Conservation (phyloP, 2,329 filamentous ascomycete species). For the Pestalotiopsis sp. region DNA sequence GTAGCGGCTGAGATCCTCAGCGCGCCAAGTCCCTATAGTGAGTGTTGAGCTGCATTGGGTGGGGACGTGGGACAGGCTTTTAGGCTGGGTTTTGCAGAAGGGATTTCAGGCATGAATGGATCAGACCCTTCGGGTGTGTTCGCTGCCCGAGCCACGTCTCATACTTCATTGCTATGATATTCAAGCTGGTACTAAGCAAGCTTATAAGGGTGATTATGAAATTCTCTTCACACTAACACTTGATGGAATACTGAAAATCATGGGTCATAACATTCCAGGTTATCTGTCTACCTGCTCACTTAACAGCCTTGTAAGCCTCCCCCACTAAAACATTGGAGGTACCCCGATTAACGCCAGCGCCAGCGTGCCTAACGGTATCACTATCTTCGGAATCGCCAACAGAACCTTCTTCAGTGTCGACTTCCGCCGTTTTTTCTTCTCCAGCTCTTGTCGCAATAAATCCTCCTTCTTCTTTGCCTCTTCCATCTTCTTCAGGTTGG, state of each 20-base stretch:
- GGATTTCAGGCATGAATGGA: neutral
- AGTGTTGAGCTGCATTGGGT: too few relatives aligned
- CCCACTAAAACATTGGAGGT: neutral
- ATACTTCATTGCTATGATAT: too few relatives aligned
- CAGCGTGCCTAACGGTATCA: neutral
- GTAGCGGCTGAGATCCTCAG: neutral
- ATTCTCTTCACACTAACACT: neutral
- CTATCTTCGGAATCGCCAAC: neutral
- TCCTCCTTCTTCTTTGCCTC: neutral
- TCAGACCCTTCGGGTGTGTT: too few relatives aligned
- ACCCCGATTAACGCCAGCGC: neutral
- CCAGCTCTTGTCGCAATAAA: neutral
- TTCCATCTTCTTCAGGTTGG: neutral
- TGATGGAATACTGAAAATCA: neutral
- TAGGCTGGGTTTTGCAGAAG: neutral
- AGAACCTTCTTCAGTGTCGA: neutral
- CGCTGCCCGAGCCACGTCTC: too few relatives aligned
- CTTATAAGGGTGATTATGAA: too few relatives aligned
- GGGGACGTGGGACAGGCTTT: too few relatives aligned
- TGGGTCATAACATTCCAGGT: neutral
- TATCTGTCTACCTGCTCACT: too few relatives aligned
- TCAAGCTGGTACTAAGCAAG: too few relatives aligned
- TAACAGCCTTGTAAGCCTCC: neutral
- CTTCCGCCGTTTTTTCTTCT: neutral
- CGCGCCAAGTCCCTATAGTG: neutral